Base-by-base conservation (phyloP, 2,329 filamentous ascomycete species). In the Pyricularia grisea region DNA sequence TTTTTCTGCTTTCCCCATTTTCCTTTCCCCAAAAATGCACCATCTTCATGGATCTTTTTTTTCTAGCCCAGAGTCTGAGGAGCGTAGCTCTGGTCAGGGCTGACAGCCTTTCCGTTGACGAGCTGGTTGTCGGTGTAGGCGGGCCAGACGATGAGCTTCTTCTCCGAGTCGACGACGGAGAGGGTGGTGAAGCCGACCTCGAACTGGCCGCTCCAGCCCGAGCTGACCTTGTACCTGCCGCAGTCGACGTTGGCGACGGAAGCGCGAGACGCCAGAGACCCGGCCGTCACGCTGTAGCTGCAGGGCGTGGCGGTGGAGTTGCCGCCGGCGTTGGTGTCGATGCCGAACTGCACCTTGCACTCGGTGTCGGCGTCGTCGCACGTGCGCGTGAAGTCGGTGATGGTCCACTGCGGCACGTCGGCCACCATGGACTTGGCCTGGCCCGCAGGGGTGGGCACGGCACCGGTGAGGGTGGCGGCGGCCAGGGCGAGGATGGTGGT, bases 181-280 rank as follows among this genome's bases (percentile, higher is more conserved):
- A 87, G 76, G 23, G 82, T 85, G 28, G 84, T 87, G 79, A 87
- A 87, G 72, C 83, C 85, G 28, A 82, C 77, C 71, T 75, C 81
- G 72, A 87, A 87, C 73, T 85, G 81, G 74, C 80, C 84, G 75
- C 81, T 84, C 84, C 84, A 87, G 77, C 83, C 82, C 1, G 81
- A 82, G 67, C 82, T 83, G 73, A 87, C 73, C 71, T 79, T 83
- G 79, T 80, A 87, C 70, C 73, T 73, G 61, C 84, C 85, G 78
- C 83, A 87, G 67, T 72, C 78, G 69, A 74, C 72, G 65, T 80
- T 78, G 20, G 79, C 79, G 64, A 79, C 79, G 74, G 71, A 78
- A 14, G 67, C 67, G n/a, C 58, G 67, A 77, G 70, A 77, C 74
- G 69, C 79, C 78, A 72, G 78, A 76, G 69, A 75, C 73, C 69